Percentiles rank a stretch among this genome's conserved stretches.
These are phyloP conservation scores for Saksenaea vasiformis DNA, from an alignment of 371 early-diverging fungal species.

Conservation along the genomic window DNA sequence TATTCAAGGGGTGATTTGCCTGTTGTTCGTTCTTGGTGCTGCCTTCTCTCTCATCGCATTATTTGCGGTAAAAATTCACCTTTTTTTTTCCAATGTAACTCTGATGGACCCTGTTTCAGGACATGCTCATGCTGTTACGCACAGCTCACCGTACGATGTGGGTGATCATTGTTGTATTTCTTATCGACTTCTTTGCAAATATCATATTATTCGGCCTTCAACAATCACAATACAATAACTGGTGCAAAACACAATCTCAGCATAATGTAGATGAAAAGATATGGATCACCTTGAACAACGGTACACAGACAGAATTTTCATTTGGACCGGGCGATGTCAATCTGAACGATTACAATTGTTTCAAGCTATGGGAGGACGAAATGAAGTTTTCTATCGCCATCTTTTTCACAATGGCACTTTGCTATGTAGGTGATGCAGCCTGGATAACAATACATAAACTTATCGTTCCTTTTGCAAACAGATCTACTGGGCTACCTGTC, in stretches of 20 bases:
- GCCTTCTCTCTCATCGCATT: conserved; percentile 31
- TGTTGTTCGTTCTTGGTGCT: conserved; percentile 32
- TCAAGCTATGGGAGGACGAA: conserved; percentile 33
- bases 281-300: conserved; percentile 9
- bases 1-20: conserved; percentile 33
- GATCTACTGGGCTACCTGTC: conserved; percentile 41
- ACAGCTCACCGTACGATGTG: conserved; percentile 21
- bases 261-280: conserved; percentile 11
- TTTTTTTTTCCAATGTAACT: not conserved
- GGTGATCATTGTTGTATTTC: conserved; percentile 20
- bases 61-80: conserved; percentile 20
- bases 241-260: conserved; percentile 29
- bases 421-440: conserved; percentile 26
- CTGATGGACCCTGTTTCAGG: not conserved
- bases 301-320: conserved; percentile 5
- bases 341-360: conserved; percentile 26
- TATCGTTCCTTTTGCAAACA: not conserved
- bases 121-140: conserved; percentile 15
- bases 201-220: conserved; percentile 33
- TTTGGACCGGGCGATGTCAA: conserved; percentile 9
- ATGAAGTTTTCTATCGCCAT: conserved; percentile 28
- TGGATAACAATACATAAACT: not conserved
- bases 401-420: conserved; percentile 21
- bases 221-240: conserved; percentile 22
- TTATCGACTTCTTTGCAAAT: conserved; percentile 25